Percentiles rank a stretch among this genome's conserved stretches.
These are phyloP conservation scores for Suhomyces guaymorum DNA, from an alignment of 1,139 yeast species.

Conservation along the genomic window DNA sequence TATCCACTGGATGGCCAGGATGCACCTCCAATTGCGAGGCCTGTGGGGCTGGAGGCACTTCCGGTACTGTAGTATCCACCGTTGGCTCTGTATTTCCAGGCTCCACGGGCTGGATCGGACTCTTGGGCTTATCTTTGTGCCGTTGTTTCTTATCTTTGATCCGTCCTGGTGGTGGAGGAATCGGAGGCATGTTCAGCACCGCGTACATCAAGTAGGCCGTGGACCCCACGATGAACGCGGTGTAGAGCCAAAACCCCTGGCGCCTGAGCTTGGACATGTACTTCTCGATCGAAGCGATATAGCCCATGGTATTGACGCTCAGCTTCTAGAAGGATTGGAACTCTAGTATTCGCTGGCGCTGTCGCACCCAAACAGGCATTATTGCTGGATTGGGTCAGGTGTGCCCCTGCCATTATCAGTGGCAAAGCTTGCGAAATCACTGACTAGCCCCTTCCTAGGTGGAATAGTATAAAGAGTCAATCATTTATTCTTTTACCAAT, in stretches of 20 bases:
- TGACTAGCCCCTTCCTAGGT: not conserved
- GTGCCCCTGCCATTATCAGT: slow-evolving; percentile 6
- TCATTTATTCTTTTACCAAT: not conserved
- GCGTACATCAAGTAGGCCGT: slow-evolving; percentile 36
- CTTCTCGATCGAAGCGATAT: slow-evolving; percentile 25
- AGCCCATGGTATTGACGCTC: slow-evolving; percentile 3
- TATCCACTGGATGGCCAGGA: too few relatives aligned
- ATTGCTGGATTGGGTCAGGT: slow-evolving; percentile 3
- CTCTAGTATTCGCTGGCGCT: too few relatives aligned
- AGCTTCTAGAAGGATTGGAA: too few relatives aligned
- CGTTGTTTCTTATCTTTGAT: slow-evolving; percentile 5
- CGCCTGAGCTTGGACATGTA: slow-evolving; percentile 30
- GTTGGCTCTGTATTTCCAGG: too few relatives aligned
- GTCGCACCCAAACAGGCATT: slow-evolving; percentile 2
- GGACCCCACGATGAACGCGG: slow-evolving; percentile 34
- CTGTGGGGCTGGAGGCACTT: too few relatives aligned
- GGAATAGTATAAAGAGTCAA: not conserved
- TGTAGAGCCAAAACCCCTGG: slow-evolving; percentile 40
- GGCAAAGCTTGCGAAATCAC: slow-evolving; percentile 1
- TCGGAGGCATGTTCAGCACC: slow-evolving; percentile 32
- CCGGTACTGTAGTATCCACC: too few relatives aligned
- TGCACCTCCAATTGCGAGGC: too few relatives aligned
- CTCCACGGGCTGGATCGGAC: too few relatives aligned
- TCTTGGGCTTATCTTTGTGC: slow-evolving; percentile 2
- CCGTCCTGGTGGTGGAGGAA: slow-evolving; percentile 12